These are phyloP conservation scores for Blepharisma stoltei DNA, from an alignment of 73 alveolate genomes.

Conservation along the genomic window DNA sequence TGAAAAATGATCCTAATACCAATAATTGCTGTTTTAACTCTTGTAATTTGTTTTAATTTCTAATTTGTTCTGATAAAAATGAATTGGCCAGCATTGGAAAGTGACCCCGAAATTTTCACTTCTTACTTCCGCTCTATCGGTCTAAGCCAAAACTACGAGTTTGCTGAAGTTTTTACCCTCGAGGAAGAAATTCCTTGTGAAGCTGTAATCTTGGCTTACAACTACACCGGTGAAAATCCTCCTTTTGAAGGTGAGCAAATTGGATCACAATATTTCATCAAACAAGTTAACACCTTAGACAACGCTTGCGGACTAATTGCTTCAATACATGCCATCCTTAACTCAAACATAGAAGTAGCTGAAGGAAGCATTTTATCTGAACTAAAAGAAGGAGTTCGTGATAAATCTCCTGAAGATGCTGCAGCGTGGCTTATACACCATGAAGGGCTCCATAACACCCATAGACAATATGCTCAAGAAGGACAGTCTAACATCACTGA, in stretches of 20 bases:
- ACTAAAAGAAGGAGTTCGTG: conserved; percentile 51
- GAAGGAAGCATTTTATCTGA: conserved; percentile 59
- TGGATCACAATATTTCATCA: conserved; percentile 71
- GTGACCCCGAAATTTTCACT: conserved; percentile 87
- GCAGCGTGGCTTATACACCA: conserved; percentile 64
- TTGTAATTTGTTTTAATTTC: no score
- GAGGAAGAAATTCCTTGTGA: conserved; percentile 73
- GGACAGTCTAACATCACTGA: conserved; percentile 73
- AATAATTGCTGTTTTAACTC: no score
- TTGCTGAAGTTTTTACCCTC: conserved; percentile 74
- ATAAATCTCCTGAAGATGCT: conserved; percentile 60
- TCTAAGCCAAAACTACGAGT: conserved; percentile 47
- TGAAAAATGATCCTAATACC: no score
- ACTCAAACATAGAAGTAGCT: conserved; percentile 52
- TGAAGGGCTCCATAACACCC: conserved; percentile 72
- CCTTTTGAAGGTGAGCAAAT: conserved; percentile 41
- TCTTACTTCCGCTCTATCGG: conserved; percentile 78
- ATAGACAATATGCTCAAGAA: conserved; percentile 58
- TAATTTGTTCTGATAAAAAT: not conserved
- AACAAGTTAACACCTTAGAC: conserved; percentile 73
- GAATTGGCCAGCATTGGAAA: conserved; percentile 91
- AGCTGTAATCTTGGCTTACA: conserved; percentile 71
- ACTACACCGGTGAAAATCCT: conserved; percentile 55
- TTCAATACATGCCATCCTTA: conserved; percentile 68
- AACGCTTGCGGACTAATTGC: conserved; percentile 94